These are phyloP conservation scores for Anisodus tanguticus DNA, from an alignment of 257 asterid genomes.

Conservation along the genomic window DNA sequence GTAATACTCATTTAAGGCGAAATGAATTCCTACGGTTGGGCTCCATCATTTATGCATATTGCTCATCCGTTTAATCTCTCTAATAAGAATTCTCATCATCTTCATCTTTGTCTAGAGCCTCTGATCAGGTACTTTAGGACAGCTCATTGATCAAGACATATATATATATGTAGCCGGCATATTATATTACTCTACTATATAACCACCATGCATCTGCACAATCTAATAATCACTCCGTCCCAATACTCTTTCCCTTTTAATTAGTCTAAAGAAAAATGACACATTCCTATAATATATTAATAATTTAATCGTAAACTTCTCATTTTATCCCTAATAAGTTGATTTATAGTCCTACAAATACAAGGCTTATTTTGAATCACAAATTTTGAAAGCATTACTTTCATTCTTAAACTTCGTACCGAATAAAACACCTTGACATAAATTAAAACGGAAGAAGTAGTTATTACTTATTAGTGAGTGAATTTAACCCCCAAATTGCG, in stretches of 20 bases:
- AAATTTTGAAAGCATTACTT: too few species aligned
- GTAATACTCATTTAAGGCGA: background rate
- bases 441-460: too few species aligned
- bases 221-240: background rate
- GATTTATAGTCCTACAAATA: too few species aligned
- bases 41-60: conserved; percentile 9
- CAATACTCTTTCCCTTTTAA: too few species aligned
- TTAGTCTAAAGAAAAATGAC: too few species aligned
- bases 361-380: too few species aligned
- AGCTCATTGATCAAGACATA: background rate
- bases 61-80: background rate
- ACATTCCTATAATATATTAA: too few species aligned
- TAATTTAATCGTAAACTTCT: too few species aligned
- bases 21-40: background rate
- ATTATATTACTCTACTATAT: background rate
- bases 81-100: background rate
- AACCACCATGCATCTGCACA: background rate
- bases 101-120: background rate
- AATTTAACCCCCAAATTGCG: background rate
- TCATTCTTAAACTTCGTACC: too few species aligned
- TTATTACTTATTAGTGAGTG: background rate
- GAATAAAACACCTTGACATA: too few species aligned
- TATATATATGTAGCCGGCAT: background rate
- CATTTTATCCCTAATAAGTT: too few species aligned
- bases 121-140: background rate